Evolutionary conservation across 129 eudicot genomes (phyloP).

Genomic region (Escallonia herrerae): DNA sequence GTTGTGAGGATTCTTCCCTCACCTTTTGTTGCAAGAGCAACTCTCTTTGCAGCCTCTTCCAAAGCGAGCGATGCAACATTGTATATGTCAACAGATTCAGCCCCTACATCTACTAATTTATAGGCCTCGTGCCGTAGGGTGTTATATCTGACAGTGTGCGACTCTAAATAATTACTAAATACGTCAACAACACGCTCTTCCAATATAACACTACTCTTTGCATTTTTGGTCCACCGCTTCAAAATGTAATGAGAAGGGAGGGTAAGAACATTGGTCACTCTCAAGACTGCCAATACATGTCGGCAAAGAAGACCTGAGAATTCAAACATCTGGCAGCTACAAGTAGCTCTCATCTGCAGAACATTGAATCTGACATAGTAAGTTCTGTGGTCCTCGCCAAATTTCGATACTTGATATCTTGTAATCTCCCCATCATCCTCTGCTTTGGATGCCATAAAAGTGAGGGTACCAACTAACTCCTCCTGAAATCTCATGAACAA

Average conservation of each 20-base stretch:
- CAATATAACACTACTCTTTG: constrained; percentile 47
- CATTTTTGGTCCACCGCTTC: constrained; percentile 54
- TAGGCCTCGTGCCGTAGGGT: constrained; percentile 47
- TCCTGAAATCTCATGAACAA: constrained; percentile 55
- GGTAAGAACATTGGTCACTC: constrained; percentile 62
- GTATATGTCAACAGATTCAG: constrained; percentile 43
- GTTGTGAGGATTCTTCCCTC: constrained; percentile 24
- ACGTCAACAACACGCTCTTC: constrained; percentile 39
- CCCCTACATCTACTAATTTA: constrained; percentile 57
- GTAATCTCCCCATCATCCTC: constrained; percentile 47
- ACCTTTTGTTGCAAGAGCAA: constrained; percentile 34
- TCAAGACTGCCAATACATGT: constrained; percentile 58
- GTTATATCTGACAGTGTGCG: constrained; percentile 47
- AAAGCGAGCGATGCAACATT: constrained; percentile 51
- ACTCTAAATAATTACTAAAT: constrained; percentile 35
- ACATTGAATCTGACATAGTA: constrained; percentile 43
- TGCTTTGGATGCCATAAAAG: constrained; percentile 49
- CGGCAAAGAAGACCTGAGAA: constrained; percentile 57
- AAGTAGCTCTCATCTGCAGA: constrained; percentile 48
- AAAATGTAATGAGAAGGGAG: constrained; percentile 50
- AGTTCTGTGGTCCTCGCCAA: constrained; percentile 48
- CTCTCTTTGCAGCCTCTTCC: constrained; percentile 48
- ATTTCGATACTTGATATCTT: constrained; percentile 55
- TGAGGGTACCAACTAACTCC: constrained; percentile 55
- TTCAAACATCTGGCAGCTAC: constrained; percentile 68